These are phyloP conservation scores for Phoenix dactylifera DNA, from an alignment of 176 grass and related monocot species.

Conservation along the genomic window DNA sequence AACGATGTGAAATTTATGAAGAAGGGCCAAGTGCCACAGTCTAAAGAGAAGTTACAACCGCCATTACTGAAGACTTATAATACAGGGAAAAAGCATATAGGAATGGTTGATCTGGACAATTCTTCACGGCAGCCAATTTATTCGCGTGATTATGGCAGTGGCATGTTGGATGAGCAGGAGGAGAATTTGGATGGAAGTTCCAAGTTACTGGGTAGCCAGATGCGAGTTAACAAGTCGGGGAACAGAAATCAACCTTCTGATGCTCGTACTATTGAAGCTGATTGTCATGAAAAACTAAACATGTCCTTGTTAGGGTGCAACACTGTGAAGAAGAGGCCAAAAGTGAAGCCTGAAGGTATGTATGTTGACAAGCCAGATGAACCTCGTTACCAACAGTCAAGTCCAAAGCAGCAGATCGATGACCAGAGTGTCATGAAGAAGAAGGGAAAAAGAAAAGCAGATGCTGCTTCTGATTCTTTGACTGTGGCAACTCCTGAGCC, in stretches of 20 bases:
- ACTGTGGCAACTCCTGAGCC: constrained; percentile 31
- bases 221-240: constrained; percentile 24
- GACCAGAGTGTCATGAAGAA: constrained; percentile 51
- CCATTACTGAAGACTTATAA: constrained; percentile 37
- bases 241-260: constrained; percentile 32
- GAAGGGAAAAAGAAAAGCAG: constrained; percentile 82
- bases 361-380: constrained; percentile 35
- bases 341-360: constrained; percentile 45
- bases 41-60: constrained; percentile 42
- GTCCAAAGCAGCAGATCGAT: constrained; percentile 32
- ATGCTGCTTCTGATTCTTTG: constrained; percentile 25
- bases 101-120: constrained; percentile 27
- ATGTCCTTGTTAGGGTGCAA: constrained; percentile 34
- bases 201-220: constrained; percentile 24
- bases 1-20: constrained; percentile 42
- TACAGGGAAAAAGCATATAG: constrained; percentile 57
- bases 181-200: constrained; percentile 27
- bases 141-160: constrained; percentile 24
- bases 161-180: constrained; percentile 27
- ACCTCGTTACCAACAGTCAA: constrained; percentile 22
- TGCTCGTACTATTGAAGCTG: constrained; percentile 19
- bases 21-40: constrained; percentile 21
- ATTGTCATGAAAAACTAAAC: constrained; percentile 26
- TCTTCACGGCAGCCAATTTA: constrained; percentile 3
- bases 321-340: constrained; percentile 48